Base-by-base conservation (phyloP, 805 yeast species). In the Starmerella scarabaei region DNA sequence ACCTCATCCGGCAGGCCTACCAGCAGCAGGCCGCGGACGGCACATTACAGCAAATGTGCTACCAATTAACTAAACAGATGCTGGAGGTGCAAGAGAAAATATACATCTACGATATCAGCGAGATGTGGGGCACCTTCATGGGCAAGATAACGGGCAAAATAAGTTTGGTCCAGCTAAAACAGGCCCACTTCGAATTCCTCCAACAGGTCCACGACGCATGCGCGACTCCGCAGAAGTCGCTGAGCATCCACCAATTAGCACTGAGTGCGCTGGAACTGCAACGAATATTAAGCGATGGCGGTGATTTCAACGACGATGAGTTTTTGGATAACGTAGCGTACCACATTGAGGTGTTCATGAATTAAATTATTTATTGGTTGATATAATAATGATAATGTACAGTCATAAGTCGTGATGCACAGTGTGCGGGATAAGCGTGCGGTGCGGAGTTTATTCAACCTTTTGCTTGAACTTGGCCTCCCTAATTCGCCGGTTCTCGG, bases 401-500 rank as follows among this genome's bases (percentile, higher is more conserved):
- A n/a, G n/a, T n/a, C n/a, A n/a, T n/a, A n/a, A n/a, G n/a, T n/a
- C n/a, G n/a, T n/a, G n/a, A n/a, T n/a, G n/a, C n/a, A n/a, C n/a
- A n/a, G n/a, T n/a, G n/a, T n/a, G n/a, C n/a, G n/a, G n/a, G n/a
- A n/a, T n/a, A n/a, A n/a, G n/a, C n/a, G n/a, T n/a, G n/a, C n/a
- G n/a, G n/a, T n/a, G n/a, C n/a, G n/a, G n/a, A n/a, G n/a, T n/a
- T n/a, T 29, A 42, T 38, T 45, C 46, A 17, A 11, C 18, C 44
- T 47, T 45, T 30, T 35, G 31, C 47, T 47, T 71, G 59, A 79
- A 80, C 60, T 72, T 77, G 30, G 64, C 72, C 52, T 80, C 68
- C 9, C 88, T 77, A 38, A 81, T 71, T 52, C 71, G 69, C 53
- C 73, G 67, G 60, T 81, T 86, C 49, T 74, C 61, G 37, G 70